Percentiles rank a stretch among this genome's conserved stretches.
Evolutionary conservation across 805 yeast genomes (phyloP).

Genomic region (Cyberlindnera mrakii): DNA sequence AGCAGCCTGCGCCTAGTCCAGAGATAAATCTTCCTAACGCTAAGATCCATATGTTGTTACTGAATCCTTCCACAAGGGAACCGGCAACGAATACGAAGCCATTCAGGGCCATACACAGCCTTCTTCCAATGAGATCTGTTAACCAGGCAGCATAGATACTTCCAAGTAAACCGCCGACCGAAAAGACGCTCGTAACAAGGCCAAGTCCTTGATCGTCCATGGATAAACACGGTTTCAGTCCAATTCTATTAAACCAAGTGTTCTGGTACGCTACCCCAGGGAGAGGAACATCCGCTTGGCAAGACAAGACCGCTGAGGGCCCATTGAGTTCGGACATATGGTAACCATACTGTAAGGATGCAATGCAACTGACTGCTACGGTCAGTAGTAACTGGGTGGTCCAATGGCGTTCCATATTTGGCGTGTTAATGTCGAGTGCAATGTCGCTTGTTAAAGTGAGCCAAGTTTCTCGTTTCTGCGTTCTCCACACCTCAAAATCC

Average conservation of each 20-base stretch:
- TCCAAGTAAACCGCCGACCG: constrained; percentile 79
- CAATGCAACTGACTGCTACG: constrained; percentile 59
- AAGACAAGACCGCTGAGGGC: constrained; percentile 67
- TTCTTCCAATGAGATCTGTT: constrained; percentile 65
- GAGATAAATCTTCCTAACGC: constrained; percentile 67
- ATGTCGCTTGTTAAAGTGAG: background rate
- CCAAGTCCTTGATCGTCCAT: constrained; percentile 59
- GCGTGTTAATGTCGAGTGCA: background rate
- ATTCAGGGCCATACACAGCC: constrained; percentile 44
- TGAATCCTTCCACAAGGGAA: constrained; percentile 49
- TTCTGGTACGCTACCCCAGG: constrained; percentile 21
- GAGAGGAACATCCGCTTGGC: constrained; percentile 30
- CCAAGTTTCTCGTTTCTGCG: background rate
- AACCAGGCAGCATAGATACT: constrained; percentile 62
- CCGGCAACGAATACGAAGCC: constrained; percentile 52
- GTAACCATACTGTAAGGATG: constrained; percentile 86
- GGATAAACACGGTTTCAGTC: constrained; percentile 48
- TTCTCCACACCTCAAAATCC: background rate
- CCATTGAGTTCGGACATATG: constrained; percentile 95
- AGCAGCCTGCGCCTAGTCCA: constrained; percentile 85
- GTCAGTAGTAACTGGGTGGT: constrained; percentile 32
- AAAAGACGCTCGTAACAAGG: constrained; percentile 67
- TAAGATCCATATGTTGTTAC: constrained; percentile 38
- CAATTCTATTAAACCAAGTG: constrained; percentile 30
- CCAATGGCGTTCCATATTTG: constrained; percentile 11